Base-by-base conservation (phyloP, 768 basidiomycete species). In the Russula lepida region DNA sequence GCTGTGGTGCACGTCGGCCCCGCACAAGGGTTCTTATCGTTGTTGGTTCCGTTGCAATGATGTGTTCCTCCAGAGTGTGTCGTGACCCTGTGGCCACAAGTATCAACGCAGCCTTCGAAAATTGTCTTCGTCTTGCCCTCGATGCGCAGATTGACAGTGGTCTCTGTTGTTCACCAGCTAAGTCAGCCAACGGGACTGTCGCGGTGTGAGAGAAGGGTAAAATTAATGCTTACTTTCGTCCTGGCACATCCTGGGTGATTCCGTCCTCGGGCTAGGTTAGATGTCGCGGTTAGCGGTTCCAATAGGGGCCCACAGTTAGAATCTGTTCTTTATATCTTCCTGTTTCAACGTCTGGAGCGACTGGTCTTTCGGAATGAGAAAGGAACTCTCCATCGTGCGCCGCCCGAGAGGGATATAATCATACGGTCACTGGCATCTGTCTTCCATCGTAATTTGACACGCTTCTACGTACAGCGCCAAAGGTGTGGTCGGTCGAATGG, bases 31-130 rank as follows among this genome's bases (percentile, higher is more conserved):
- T 78, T 73, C 0, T 60, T 65, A 13, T 68, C 49, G 50, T 72
- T 64, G 60, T 79, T 79, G 15, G 76, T 77, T 11, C 79, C 78
- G 66, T 79, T 75, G 67, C 79, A 79, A 46, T 72, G 75, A 55
- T 74, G 75, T 9, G 68, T 74, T 4, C 73, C 76, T 4, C 76
- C 77, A 3, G 71, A 72, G 9, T 64, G 48, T 0, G 76, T 75
- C 7, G 75, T 74, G 13, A 79, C 71, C 37, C 25, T 28, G 27
- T 54, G 53, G 13, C 50, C 50, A 11, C 21, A 54, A n/a, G 53
- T 39, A 13, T 25, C 1, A 37, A 54, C 25, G 5, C 4, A 2
- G 5, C 25, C 37, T 41, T 54, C 53, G 19, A 39, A 54, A 28
- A 27, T 11, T 8, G 53, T 54, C 2, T 6, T 28, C 2, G 2